A percentile compares a stretch with the other conserved stretches of the same genome.
These are phyloP conservation scores for Penicillium coffeae DNA, from an alignment of 495 filamentous ascomycete species.

Conservation along the genomic window DNA sequence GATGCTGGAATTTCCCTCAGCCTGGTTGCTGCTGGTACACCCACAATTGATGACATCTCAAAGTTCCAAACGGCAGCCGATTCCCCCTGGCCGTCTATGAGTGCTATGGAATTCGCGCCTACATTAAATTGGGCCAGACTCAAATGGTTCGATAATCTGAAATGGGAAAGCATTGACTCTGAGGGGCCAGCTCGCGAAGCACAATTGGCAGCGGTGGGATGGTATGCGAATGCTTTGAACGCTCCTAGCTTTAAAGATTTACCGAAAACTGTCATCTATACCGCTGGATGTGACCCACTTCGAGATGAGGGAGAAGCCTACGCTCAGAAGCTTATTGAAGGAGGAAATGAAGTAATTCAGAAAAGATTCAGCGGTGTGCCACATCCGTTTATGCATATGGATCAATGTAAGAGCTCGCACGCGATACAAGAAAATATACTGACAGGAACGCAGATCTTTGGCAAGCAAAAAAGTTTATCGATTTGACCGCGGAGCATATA, in stretches of 20 bases:
- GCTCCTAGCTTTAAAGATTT: slow-evolving; percentile 40
- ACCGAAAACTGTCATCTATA: slow-evolving; percentile 45
- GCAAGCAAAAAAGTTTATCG: slow-evolving; percentile 28
- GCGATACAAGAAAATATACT: background rate
- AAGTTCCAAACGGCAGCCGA: slow-evolving; percentile 36
- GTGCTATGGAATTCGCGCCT: slow-evolving; percentile 39
- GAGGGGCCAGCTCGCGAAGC: slow-evolving; percentile 2
- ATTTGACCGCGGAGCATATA: slow-evolving; percentile 25
- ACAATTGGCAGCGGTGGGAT: slow-evolving; percentile 17
- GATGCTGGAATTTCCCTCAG: slow-evolving; percentile 41
- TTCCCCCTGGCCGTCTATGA: slow-evolving; percentile 44
- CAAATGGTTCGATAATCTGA: slow-evolving; percentile 41
- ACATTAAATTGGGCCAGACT: slow-evolving; percentile 46
- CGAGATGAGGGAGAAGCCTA: slow-evolving; percentile 53
- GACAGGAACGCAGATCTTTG: slow-evolving; percentile 15
- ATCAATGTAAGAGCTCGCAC: slow-evolving; percentile 17
- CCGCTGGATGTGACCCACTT: slow-evolving; percentile 46
- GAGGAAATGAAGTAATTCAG: slow-evolving; percentile 42
- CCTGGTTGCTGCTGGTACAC: slow-evolving; percentile 37
- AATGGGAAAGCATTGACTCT: slow-evolving; percentile 20
- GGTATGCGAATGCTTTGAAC: slow-evolving; percentile 31
- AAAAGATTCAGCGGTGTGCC: slow-evolving; percentile 45
- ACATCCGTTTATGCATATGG: slow-evolving; percentile 49
- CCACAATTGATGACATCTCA: slow-evolving; percentile 36
- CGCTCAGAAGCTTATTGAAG: slow-evolving; percentile 40